phyloP scores from a whole-genome alignment of 225 moss, liverwort and hornwort genomes.

The Lunularia cruciata region DNA sequence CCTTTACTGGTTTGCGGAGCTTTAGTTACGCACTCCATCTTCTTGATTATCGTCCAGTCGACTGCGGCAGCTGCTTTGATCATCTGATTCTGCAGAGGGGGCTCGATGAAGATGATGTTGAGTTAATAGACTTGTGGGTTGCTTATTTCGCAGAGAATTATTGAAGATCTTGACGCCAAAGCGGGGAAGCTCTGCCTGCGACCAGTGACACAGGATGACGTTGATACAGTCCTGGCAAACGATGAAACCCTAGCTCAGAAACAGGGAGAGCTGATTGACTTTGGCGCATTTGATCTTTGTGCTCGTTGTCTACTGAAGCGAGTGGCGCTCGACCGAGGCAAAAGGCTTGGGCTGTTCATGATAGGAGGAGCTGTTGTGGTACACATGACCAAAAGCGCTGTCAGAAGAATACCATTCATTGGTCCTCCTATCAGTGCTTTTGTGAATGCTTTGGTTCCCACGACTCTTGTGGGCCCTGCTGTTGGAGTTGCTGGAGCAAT shows the following conservation, averaged over 20 bases:
- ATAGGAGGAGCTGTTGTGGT: conserved; percentile 76
- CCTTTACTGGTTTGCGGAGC: too few relatives aligned
- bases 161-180: conserved; percentile 67
- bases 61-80: too few relatives aligned
- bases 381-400: conserved; percentile 68
- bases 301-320: conserved; percentile 75
- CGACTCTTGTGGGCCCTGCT: conserved; percentile 65
- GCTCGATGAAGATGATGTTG: too few relatives aligned
- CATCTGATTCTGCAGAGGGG: too few relatives aligned
- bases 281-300: conserved; percentile 57
- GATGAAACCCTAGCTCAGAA: conserved; percentile 46
- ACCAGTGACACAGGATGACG: conserved; percentile 70
- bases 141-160: conserved; percentile 49
- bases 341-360: conserved; percentile 86
- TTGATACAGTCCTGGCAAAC: conserved; percentile 43
- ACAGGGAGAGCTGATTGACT: conserved; percentile 42
- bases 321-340: conserved; percentile 81
- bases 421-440: conserved; percentile 66
- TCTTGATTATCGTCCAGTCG: too few relatives aligned
- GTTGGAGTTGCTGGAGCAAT: conserved; percentile 86
- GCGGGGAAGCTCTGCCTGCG: conserved; percentile 76
- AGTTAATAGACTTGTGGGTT: neutral
- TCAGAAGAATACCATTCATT: conserved; percentile 67
- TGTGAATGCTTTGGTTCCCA: conserved; percentile 65
- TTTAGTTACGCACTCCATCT: too few relatives aligned